Evolutionary conservation across 2,329 filamentous ascomycete genomes (phyloP), one percentile per base, ranked within the genome.

Genomic region (Acrodontium crateriforme): DNA sequence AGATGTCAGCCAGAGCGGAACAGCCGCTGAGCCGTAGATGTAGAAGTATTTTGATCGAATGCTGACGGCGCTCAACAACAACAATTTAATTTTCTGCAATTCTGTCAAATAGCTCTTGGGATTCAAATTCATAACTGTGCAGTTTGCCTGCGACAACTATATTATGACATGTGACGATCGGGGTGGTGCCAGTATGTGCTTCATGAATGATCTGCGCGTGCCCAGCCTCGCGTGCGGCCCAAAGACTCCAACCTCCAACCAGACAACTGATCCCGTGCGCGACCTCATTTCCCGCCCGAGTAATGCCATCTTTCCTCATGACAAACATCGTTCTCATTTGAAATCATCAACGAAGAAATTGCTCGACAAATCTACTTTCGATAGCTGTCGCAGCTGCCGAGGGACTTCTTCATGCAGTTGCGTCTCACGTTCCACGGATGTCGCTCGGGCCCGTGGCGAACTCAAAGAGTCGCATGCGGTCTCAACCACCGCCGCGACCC

Each of bases 1-100:
- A 8, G 20, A n/a, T 22, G 20, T n/a, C 20, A 22, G 20, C 13
- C 20, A 22, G 13, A 22, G 20, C 13, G 20, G 20, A 22, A 22
- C 20, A 22, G 8, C 13, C 5, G 13, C 20, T 5, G 20, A 22
- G 8, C 13, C 20, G 20, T 12, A 22, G 10, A 22, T 22, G 20
- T 22, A n/a, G 20, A n/a, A 22, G 20, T 22, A n/a, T n/a, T 22
- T n/a, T n/a, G n/a, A n/a, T n/a, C n/a, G n/a, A n/a, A n/a, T n/a
- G n/a, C n/a, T n/a, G n/a, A n/a, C n/a, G n/a, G n/a, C n/a, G n/a
- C n/a, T n/a, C n/a, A n/a, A n/a, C n/a, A n/a, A n/a, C n/a, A n/a
- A n/a, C n/a, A n/a, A n/a, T n/a, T n/a, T n/a, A n/a, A n/a, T n/a
- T n/a, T n/a, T n/a, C n/a, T n/a, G n/a, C n/a, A n/a, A n/a, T n/a